Evolutionary conservation across 768 basidiomycete species (phyloP).

Genomic region (Pisolithus tinctorius): DNA sequence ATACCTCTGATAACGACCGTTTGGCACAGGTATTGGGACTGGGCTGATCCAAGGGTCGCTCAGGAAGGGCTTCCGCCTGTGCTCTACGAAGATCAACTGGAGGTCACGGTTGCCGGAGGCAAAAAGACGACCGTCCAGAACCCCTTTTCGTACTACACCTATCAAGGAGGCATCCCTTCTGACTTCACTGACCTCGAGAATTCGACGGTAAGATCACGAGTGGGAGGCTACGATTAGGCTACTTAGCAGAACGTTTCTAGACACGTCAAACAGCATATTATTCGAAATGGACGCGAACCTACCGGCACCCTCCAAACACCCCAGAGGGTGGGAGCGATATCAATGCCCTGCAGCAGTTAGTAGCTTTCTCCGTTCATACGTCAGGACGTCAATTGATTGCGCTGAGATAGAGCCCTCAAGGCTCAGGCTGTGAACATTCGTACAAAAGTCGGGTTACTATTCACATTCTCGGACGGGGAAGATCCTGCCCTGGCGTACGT

Average conservation of each 20-base stretch:
- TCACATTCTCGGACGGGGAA: background rate
- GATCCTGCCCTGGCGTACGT: background rate
- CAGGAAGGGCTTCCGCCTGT: constrained; percentile 16
- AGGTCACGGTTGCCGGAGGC: constrained; percentile 3
- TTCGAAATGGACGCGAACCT: background rate
- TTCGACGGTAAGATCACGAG: background rate
- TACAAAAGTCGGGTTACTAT: background rate
- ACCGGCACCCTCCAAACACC: background rate
- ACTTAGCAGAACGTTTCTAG: background rate
- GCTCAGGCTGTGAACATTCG: background rate
- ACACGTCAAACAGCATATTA: background rate
- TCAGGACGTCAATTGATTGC: background rate
- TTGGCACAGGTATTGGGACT: constrained; percentile 22
- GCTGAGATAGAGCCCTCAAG: background rate
- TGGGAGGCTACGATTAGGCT: no score
- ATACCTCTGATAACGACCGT: background rate
- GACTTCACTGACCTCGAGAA: constrained; percentile 12
- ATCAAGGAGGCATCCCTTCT: constrained; percentile 8
- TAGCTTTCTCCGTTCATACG: background rate
- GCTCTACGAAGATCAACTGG: constrained; percentile 8
- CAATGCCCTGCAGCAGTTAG: background rate
- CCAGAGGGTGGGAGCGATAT: background rate
- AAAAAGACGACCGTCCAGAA: constrained; percentile 9
- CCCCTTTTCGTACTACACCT: constrained; percentile 13
- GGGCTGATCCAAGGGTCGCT: constrained; percentile 17